phyloP scores from a whole-genome alignment of 2,329 filamentous ascomycete species.

The Eutypella sp. region DNA sequence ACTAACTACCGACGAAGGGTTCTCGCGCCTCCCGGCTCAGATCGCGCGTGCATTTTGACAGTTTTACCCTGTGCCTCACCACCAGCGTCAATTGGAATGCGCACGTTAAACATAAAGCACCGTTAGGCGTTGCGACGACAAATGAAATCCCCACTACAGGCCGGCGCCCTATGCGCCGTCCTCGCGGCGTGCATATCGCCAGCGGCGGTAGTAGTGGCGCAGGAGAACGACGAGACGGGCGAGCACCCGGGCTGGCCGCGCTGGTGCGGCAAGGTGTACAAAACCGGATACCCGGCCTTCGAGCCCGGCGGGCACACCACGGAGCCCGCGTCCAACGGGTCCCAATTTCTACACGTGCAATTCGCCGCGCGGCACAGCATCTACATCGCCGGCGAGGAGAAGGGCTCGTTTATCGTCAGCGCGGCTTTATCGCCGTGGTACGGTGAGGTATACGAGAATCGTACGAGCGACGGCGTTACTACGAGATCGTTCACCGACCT shows the following conservation, averaged over 20 bases:
- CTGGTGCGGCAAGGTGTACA: slow-evolving; percentile 45
- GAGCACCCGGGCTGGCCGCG: slow-evolving; percentile 38
- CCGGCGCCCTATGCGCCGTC: not conserved
- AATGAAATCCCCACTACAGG: too few species aligned
- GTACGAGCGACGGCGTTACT: slow-evolving; percentile 13
- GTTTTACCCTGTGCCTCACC: too few species aligned
- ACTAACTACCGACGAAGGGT: too few species aligned
- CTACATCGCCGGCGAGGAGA: slow-evolving; percentile 37
- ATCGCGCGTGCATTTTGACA: too few species aligned
- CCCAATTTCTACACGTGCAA: slow-evolving; percentile 36
- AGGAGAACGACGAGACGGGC: slow-evolving; percentile 27
- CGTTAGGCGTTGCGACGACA: too few species aligned
- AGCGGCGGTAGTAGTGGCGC: not conserved
- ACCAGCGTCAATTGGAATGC: not conserved
- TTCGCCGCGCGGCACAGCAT: slow-evolving; percentile 42
- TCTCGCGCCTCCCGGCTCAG: too few species aligned
- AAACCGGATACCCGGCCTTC: slow-evolving; percentile 38
- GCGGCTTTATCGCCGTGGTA: slow-evolving; percentile 36
- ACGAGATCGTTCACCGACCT: slow-evolving; percentile 22
- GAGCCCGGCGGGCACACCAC: slow-evolving; percentile 39
- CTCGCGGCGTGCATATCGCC: not conserved
- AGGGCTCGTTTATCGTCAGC: slow-evolving; percentile 39
- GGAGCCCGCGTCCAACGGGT: slow-evolving; percentile 23
- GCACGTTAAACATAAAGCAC: too few species aligned
- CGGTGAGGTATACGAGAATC: slow-evolving; percentile 31